These are phyloP conservation scores for Magnaporthiopsis rhizophila DNA, from an alignment of 2,329 filamentous ascomycete species.

Conservation along the genomic window DNA sequence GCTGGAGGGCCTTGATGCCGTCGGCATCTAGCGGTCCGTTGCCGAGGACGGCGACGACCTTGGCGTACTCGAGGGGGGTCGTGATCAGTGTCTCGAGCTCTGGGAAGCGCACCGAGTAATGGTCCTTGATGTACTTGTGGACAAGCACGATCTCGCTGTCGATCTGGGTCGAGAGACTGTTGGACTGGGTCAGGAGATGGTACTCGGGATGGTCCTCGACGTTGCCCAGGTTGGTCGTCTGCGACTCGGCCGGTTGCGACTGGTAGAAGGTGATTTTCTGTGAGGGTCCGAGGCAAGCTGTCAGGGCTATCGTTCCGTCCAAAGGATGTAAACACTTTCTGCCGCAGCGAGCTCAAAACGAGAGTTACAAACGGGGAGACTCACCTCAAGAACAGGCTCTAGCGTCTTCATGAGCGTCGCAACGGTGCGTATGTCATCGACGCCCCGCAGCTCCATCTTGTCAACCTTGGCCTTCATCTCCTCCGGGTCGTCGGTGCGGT, in stretches of 20 bases:
- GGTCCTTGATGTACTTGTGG: constrained; percentile 93
- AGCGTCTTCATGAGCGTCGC: constrained; percentile 74
- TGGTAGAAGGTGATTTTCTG: constrained; percentile 78
- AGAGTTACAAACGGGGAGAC: constrained; percentile 27
- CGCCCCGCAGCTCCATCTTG: constrained; percentile 66
- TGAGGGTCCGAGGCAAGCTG: constrained; percentile 38
- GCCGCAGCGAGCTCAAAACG: constrained; percentile 14
- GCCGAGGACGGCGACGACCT: constrained; percentile 85
- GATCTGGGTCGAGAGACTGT: constrained; percentile 83
- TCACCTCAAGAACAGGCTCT: constrained; percentile 74
- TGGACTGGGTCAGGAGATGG: constrained; percentile 78
- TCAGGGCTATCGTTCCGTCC: constrained; percentile 56
- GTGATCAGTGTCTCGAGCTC: constrained; percentile 86
- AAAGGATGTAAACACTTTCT: constrained; percentile 56
- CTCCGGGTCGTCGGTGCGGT: constrained; percentile 51
- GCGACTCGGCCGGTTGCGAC: constrained; percentile 56
- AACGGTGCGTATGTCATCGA: constrained; percentile 73
- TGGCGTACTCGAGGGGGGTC: constrained; percentile 90
- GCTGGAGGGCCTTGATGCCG: constrained; percentile 72
- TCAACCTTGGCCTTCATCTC: constrained; percentile 72
- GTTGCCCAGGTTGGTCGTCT: constrained; percentile 61
- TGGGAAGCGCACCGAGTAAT: constrained; percentile 89
- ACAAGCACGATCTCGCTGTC: constrained; percentile 88
- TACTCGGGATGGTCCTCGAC: constrained; percentile 92
- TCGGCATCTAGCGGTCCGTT: constrained; percentile 80